A percentile compares a stretch with the other conserved stretches of the same genome.
Conservation (phyloP, 164 flowering plant genomes). For the Stephania japonica region DNA sequence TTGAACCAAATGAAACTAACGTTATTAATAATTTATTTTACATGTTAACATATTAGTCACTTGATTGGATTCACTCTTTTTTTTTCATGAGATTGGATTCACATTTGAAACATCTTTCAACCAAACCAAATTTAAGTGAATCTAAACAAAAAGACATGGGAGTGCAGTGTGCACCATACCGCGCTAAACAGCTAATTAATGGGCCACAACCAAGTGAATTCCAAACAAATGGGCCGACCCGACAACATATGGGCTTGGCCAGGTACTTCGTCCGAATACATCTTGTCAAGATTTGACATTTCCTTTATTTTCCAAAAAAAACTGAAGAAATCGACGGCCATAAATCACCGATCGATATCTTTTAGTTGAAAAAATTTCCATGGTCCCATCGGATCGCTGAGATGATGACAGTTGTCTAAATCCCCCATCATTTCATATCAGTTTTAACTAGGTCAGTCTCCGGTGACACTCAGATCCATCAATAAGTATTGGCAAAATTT, state of each 20-base stretch:
- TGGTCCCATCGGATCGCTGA: not conserved
- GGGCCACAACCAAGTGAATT: not conserved
- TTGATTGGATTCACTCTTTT: not conserved
- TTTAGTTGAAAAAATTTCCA: too few species aligned
- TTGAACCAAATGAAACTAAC: too few species aligned
- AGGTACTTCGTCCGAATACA: constrained; percentile 1
- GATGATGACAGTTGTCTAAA: not conserved
- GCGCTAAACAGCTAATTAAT: not conserved
- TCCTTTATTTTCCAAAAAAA: not conserved
- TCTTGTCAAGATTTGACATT: constrained; percentile 1
- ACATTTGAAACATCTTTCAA: not conserved
- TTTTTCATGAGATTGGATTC: not conserved
- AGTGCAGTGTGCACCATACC: not conserved
- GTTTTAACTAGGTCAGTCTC: not conserved
- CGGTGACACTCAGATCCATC: too few species aligned
- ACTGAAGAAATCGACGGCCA: not conserved
- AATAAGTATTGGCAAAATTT: too few species aligned
- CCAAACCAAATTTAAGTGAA: not conserved
- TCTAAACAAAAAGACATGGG: not conserved
- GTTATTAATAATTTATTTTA: not conserved
- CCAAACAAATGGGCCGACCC: not conserved
- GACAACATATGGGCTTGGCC: not conserved
- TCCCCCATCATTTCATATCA: not conserved
- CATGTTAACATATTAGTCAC: not conserved
- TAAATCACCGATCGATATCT: not conserved